Conservation (phyloP, 2,329 filamentous ascomycete genomes). For the Tolypocladium paradoxum region DNA sequence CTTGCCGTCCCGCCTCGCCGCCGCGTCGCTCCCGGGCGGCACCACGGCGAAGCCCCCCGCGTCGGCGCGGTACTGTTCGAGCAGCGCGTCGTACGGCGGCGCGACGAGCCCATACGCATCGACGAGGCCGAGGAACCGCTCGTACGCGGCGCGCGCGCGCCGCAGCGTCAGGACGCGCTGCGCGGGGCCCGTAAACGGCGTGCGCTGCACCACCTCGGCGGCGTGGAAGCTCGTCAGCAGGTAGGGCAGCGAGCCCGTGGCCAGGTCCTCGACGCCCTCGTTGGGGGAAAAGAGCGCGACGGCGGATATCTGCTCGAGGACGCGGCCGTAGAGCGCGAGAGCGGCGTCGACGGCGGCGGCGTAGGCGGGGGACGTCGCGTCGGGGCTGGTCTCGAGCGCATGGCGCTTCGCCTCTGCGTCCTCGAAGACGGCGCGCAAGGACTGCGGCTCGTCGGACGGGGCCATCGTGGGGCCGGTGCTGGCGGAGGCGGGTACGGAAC, state of each 20-base stretch:
- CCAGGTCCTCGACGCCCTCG: conserved; percentile 76
- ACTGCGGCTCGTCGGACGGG: conserved; percentile 30
- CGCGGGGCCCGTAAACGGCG: conserved; percentile 37
- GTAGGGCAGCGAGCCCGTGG: conserved; percentile 78
- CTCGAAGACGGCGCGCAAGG: conserved; percentile 38
- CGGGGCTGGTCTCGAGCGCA: conserved; percentile 51
- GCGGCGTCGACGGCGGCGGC: conserved; percentile 56
- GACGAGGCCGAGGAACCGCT: conserved; percentile 64
- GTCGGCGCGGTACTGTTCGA: conserved; percentile 63
- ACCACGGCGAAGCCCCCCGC: conserved; percentile 64
- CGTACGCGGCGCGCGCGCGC: conserved; percentile 59
- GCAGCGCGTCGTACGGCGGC: conserved; percentile 52
- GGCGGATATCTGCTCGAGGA: conserved; percentile 55
- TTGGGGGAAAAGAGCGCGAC: conserved; percentile 84
- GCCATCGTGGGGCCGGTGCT: not conserved
- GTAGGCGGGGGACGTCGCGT: conserved; percentile 55
- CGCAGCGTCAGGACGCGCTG: conserved; percentile 55
- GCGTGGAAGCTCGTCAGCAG: conserved; percentile 68
- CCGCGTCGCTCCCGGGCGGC: conserved; percentile 44
- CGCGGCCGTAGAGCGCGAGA: conserved; percentile 63
- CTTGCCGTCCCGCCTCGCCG: conserved; percentile 67
- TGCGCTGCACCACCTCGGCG: conserved; percentile 66
- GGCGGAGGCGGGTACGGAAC: too few species aligned
- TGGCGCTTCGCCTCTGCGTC: conserved; percentile 40
- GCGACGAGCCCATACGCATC: conserved; percentile 70